Conservation (phyloP, 257 asterid species). For the Plantago ovata region DNA sequence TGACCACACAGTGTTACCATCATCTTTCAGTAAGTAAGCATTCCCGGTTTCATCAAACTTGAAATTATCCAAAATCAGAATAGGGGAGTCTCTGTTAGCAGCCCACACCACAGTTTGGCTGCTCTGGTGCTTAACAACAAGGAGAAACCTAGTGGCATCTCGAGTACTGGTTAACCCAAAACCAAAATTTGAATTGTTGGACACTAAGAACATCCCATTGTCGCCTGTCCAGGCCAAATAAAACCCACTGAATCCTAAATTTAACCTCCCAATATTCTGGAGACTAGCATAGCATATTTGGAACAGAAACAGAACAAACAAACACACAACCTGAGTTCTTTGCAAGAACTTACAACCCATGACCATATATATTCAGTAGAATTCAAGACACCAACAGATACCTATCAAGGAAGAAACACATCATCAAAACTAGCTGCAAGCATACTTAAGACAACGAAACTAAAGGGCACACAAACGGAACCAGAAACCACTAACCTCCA, state of each 20-base stretch:
- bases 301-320: constrained; percentile 27
- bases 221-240: constrained; percentile 77
- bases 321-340: constrained; percentile 16
- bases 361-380: constrained; percentile 16
- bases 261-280: constrained; percentile 52
- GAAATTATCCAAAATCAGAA: constrained; percentile 51
- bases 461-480: too few species aligned
- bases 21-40: constrained; percentile 53
- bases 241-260: constrained; percentile 63
- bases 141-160: constrained; percentile 62
- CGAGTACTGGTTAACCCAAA: constrained; percentile 63
- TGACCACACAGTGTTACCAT: constrained; percentile 62
- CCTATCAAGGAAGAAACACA: constrained; percentile 12
- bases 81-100: constrained; percentile 67
- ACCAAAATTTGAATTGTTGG: constrained; percentile 60
- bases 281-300: constrained; percentile 48
- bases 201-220: constrained; percentile 61
- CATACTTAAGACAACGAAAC: constrained; percentile 12
- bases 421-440: background rate
- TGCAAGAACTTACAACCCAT: constrained; percentile 30
- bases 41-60: constrained; percentile 60
- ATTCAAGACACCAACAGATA: constrained; percentile 10
- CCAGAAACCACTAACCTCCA: too few species aligned
- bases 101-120: constrained; percentile 77
- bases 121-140: constrained; percentile 61